phyloP scores from a whole-genome alignment of 164 flowering plant species.

The Vitis amurensis region DNA sequence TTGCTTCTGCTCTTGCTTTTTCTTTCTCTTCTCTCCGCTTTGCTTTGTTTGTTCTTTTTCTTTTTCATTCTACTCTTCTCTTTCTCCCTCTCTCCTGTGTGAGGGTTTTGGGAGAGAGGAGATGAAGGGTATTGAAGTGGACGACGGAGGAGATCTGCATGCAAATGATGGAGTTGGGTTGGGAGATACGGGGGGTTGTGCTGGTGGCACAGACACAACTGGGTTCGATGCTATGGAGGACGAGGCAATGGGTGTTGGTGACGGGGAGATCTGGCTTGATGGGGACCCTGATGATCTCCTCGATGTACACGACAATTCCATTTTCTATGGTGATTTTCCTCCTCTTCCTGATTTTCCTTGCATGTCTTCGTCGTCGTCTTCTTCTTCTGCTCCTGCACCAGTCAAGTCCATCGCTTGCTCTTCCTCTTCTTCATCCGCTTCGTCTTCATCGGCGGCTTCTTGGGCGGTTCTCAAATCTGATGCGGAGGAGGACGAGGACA shows the following conservation, averaged over 20 bases:
- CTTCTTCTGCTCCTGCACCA: slow-evolving; percentile 39
- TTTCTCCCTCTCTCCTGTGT: slow-evolving; percentile 2
- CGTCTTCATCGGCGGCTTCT: slow-evolving; percentile 57
- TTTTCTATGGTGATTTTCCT: slow-evolving; percentile 62
- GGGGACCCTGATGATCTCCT: slow-evolving; percentile 24
- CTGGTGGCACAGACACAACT: background rate
- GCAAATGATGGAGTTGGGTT: background rate
- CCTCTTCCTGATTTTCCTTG: slow-evolving; percentile 81
- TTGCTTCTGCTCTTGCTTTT: background rate
- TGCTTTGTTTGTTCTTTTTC: background rate
- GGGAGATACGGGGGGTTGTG: background rate
- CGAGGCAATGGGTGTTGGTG: slow-evolving; percentile 16
- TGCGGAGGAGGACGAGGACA: slow-evolving; percentile 26
- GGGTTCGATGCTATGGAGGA: slow-evolving; percentile 6
- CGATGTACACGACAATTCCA: slow-evolving; percentile 30
- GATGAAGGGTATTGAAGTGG: slow-evolving; percentile 14
- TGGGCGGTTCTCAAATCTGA: slow-evolving; percentile 58
- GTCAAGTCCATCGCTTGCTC: slow-evolving; percentile 26
- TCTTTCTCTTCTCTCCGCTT: background rate
- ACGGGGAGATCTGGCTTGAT: slow-evolving; percentile 42
- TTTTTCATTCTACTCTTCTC: background rate
- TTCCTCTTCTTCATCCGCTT: slow-evolving; percentile 32
- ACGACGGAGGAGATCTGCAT: slow-evolving; percentile 17
- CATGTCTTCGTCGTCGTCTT: slow-evolving; percentile 76
- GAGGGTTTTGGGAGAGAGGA: background rate